These are phyloP conservation scores for Moesziomyces antarcticus DNA, from an alignment of 1,284 basidiomycete species.

Conservation along the genomic window DNA sequence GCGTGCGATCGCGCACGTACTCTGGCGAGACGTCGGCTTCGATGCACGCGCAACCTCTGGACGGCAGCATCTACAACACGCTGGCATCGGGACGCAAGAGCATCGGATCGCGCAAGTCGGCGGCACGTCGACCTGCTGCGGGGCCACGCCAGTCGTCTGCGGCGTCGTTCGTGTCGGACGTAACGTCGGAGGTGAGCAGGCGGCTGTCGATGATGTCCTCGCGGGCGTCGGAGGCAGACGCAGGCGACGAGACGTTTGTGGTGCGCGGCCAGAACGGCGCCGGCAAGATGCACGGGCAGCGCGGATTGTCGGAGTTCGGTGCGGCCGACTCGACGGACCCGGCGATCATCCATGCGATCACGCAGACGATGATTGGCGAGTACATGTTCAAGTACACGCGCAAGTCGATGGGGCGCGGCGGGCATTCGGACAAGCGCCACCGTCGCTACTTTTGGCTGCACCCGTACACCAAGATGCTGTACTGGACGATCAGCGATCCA, in stretches of 20 bases:
- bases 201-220: constrained; percentile 55
- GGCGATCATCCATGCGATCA: constrained; percentile 83
- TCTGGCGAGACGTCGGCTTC: constrained; percentile 36
- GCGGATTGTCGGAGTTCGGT: constrained; percentile 26
- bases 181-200: constrained; percentile 55
- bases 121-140: constrained; percentile 19
- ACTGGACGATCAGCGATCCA: constrained; percentile 96
- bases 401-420: constrained; percentile 83
- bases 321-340: constrained; percentile 59
- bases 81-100: constrained; percentile 43
- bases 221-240: constrained; percentile 35
- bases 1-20: constrained; percentile 44
- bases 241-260: constrained; percentile 41
- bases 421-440: constrained; percentile 89
- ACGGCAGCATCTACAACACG: constrained; percentile 45
- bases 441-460: constrained; percentile 99
- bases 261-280: constrained; percentile 13
- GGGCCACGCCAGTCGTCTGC: constrained; percentile 51
- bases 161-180: constrained; percentile 59
- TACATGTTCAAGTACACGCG: constrained; percentile 98
- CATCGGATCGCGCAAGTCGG: constrained; percentile 38
- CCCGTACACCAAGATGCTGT: constrained; percentile 96
- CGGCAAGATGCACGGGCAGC: constrained; percentile 14
- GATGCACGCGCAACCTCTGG: constrained; percentile 22
- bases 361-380: constrained; percentile 99